These are phyloP conservation scores for Starmera pachycereana DNA, from an alignment of 805 yeast genomes.

Conservation along the genomic window DNA sequence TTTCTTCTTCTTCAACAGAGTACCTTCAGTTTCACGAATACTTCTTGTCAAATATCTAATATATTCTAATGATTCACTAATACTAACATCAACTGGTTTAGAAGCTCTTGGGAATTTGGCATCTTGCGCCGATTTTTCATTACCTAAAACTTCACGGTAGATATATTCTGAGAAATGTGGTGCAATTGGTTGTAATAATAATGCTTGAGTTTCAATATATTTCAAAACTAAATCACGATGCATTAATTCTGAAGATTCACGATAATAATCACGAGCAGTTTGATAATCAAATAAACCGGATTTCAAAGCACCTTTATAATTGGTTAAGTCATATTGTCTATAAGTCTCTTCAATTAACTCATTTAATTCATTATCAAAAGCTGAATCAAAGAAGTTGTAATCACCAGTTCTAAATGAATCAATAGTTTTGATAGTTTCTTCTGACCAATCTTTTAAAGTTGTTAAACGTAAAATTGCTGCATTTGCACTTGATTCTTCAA, in stretches of 20 bases:
- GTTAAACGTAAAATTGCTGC: constrained; percentile 92
- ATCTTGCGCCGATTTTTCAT: constrained; percentile 56
- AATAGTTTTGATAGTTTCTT: constrained; percentile 48
- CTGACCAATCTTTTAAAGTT: constrained; percentile 93
- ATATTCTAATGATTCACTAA: constrained; percentile 65
- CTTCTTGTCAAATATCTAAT: constrained; percentile 71
- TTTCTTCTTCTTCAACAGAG: constrained; percentile 78
- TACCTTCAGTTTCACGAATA: constrained; percentile 89
- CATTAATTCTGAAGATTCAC: constrained; percentile 67
- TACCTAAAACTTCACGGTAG: constrained; percentile 71
- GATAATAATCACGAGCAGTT: constrained; percentile 90
- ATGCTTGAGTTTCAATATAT: constrained; percentile 79
- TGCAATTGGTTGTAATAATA: constrained; percentile 83
- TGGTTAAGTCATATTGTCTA: constrained; percentile 58
- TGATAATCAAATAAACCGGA: constrained; percentile 90
- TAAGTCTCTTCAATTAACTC: constrained; percentile 63
- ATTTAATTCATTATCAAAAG: constrained; percentile 93
- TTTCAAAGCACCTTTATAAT: constrained; percentile 84
- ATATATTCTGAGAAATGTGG: constrained; percentile 93
- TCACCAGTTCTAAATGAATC: constrained; percentile 46
- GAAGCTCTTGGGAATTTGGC: constrained; percentile 75
- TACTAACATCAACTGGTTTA: constrained; percentile 50
- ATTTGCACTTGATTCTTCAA: constrained; percentile 92
- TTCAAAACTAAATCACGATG: constrained; percentile 71
- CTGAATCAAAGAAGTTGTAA: constrained; percentile 63